Conservation (phyloP, 495 filamentous ascomycete genomes). For the Tuber microsphaerosporum region DNA sequence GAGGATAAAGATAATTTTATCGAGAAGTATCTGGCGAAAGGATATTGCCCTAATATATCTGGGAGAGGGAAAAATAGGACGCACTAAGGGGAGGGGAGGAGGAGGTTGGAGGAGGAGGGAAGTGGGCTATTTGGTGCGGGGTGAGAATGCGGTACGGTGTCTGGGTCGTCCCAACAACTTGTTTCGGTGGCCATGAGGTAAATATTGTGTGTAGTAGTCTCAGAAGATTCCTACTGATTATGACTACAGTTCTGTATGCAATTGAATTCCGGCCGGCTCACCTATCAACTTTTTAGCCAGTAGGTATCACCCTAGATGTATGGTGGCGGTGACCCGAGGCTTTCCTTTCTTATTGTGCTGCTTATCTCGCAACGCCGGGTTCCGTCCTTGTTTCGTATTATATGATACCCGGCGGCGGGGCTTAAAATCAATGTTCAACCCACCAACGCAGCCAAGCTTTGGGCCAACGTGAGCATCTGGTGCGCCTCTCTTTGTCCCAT, state of each 20-base stretch:
- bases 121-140: background rate
- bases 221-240: conserved; percentile 30
- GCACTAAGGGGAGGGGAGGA: conserved; percentile 14
- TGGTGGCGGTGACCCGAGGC: background rate
- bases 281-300: background rate
- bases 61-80: conserved; percentile 21
- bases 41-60: conserved; percentile 9
- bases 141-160: background rate
- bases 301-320: background rate
- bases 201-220: conserved; percentile 26
- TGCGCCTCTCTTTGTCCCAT: background rate
- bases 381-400: background rate
- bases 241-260: conserved; percentile 1
- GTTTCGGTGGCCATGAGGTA: conserved; percentile 21
- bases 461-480: background rate
- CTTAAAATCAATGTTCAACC: background rate
- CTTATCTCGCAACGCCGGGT: background rate
- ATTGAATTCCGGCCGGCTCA: background rate
- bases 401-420: background rate
- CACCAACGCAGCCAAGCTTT: background rate
- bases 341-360: background rate
- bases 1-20: conserved; percentile 39
- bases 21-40: conserved; percentile 10
- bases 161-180: background rate
- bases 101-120: conserved; percentile 31